These are phyloP conservation scores for Spinacia oleracea DNA, from an alignment of 179 eudicot genomes.

Conservation along the genomic window DNA sequence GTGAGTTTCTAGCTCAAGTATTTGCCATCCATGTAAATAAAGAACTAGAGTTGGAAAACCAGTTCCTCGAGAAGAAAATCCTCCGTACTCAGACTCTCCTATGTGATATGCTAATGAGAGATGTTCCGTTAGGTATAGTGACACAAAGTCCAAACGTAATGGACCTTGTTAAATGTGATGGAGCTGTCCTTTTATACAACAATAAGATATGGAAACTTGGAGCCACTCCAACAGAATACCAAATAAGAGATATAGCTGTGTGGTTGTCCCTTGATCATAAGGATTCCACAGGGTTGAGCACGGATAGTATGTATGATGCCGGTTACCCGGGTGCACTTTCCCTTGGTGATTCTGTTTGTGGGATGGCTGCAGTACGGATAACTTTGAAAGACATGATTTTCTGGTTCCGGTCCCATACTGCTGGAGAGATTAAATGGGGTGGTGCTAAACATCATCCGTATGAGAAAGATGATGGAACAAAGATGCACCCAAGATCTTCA, in stretches of 20 bases:
- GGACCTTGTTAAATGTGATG: conserved; percentile 97
- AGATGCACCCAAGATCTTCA: conserved; percentile 93
- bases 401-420: conserved; percentile 87
- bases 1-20: conserved; percentile 94
- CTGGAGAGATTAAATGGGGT: conserved; percentile 80
- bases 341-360: conserved; percentile 76
- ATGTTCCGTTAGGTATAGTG: conserved; percentile 85
- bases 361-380: conserved; percentile 88
- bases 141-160: conserved; percentile 79
- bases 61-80: conserved; percentile 82
- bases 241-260: conserved; percentile 61
- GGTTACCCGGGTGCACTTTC: conserved; percentile 81
- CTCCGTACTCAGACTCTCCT: conserved; percentile 88
- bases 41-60: conserved; percentile 82
- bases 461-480: conserved; percentile 71
- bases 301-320: conserved; percentile 91
- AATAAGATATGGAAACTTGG: conserved; percentile 63
- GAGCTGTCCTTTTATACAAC: conserved; percentile 77
- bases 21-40: conserved; percentile 91
- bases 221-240: conserved; percentile 64
- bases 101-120: conserved; percentile 93
- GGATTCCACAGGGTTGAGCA: conserved; percentile 93
- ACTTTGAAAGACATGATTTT: conserved; percentile 72
- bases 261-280: conserved; percentile 79
- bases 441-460: conserved; percentile 80